Percentiles rank a stretch among this genome's conserved stretches.
phyloP scores from a whole-genome alignment of 2,329 filamentous ascomycete species.

The Arthrobotrys entomopaga region DNA sequence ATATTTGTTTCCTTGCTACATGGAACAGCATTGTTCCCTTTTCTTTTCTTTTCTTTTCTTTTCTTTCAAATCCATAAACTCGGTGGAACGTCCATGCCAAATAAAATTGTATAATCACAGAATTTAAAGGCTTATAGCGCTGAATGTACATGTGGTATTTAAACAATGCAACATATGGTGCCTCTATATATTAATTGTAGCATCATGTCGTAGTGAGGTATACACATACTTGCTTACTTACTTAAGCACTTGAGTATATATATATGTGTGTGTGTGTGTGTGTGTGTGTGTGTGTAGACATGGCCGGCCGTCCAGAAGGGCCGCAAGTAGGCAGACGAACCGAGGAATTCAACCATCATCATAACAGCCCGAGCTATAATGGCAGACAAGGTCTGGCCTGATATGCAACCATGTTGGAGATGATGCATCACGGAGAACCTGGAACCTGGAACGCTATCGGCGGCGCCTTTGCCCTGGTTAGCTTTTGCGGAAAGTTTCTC shows the following conservation, averaged over 20 bases:
- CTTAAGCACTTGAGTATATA: no score
- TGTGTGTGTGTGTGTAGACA: no score
- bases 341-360: slow-evolving; percentile 44
- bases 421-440: slow-evolving; percentile 39
- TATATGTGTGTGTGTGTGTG: no score
- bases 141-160: no score
- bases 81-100: neutral
- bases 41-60: neutral
- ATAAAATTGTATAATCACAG: no score
- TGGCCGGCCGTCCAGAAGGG: neutral
- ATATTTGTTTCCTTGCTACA: no score
- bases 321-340: slow-evolving; percentile 32
- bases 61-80: slow-evolving; percentile 1
- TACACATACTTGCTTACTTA: no score
- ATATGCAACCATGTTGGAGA: slow-evolving; percentile 40
- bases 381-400: slow-evolving; percentile 39
- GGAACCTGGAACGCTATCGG: slow-evolving; percentile 29
- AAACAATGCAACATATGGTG: no score
- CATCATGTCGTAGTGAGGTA: no score
- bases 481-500: no score
- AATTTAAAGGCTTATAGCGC: no score
- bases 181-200: no score
- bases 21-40: neutral
- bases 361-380: slow-evolving; percentile 52
- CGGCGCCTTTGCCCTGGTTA: slow-evolving; percentile 32